A percentile compares a stretch with the other conserved stretches of the same genome.
phyloP scores from a whole-genome alignment of 83 land plant species.

The Thuja plicata region DNA sequence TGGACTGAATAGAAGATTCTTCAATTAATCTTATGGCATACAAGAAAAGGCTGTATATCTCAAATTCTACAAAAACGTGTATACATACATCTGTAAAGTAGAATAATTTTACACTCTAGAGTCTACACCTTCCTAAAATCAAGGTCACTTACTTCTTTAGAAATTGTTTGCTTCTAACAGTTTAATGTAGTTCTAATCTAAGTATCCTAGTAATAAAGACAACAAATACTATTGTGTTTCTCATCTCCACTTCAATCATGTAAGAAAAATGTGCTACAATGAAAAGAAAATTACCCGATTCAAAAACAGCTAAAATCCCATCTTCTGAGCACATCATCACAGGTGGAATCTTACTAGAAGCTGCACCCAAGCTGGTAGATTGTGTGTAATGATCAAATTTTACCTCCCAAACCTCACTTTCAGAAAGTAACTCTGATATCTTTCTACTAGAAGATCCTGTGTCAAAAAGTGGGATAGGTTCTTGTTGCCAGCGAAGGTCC shows the following conservation, averaged over 20 bases:
- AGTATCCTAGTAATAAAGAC: neutral
- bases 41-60: neutral
- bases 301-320: slow-evolving; percentile 86
- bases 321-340: slow-evolving; percentile 96
- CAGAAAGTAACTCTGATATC: slow-evolving; percentile 25
- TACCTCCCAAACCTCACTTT: slow-evolving; percentile 96
- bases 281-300: slow-evolving; percentile 55
- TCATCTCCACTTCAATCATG: neutral
- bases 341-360: slow-evolving; percentile 70
- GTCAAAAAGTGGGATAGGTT: slow-evolving; percentile 67
- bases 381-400: slow-evolving; percentile 68
- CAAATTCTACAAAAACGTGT: neutral
- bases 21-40: neutral
- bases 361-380: slow-evolving; percentile 29
- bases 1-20: neutral
- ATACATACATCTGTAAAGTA: neutral
- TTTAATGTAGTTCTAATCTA: neutral
- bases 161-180: neutral
- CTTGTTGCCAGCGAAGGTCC: slow-evolving; percentile 84
- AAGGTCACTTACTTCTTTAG: too few species aligned
- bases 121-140: neutral
- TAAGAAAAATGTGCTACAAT: neutral
- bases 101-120: neutral
- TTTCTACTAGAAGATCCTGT: slow-evolving; percentile 12
- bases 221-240: neutral